phyloP scores from a whole-genome alignment of 2,329 filamentous ascomycete genomes.

The Arthrobotrys entomopaga region DNA sequence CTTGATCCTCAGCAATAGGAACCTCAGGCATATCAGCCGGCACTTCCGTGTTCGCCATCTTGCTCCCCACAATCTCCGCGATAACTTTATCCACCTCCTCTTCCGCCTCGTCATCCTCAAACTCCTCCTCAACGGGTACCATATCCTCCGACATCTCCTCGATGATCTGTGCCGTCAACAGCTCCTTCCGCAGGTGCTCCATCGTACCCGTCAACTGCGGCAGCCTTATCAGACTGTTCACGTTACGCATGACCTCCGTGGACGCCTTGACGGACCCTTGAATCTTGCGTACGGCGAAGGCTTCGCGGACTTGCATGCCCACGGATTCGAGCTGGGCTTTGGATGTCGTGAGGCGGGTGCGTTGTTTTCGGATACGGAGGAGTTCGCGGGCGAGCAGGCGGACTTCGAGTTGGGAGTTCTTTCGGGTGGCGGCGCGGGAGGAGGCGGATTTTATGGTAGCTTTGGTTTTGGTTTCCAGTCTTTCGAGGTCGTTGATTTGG shows the following conservation, averaged over 20 bases:
- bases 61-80: constrained; percentile 87
- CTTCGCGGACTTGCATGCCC: constrained; percentile 97
- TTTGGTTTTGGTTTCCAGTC: constrained; percentile 84
- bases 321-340: constrained; percentile 93
- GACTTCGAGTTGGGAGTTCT: constrained; percentile 80
- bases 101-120: constrained; percentile 78
- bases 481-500: constrained; percentile 81
- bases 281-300: constrained; percentile 94
- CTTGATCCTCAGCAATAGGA: constrained; percentile 63
- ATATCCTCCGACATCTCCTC: constrained; percentile 97
- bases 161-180: constrained; percentile 94
- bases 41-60: constrained; percentile 75
- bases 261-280: constrained; percentile 87
- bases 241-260: constrained; percentile 95
- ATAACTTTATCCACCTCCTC: constrained; percentile 91
- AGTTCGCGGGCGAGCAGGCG: constrained; percentile 90
- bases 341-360: constrained; percentile 78
- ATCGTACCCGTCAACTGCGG: constrained; percentile 90
- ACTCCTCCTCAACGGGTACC: constrained; percentile 76
- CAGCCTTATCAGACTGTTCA: constrained; percentile 83
- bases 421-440: constrained; percentile 70
- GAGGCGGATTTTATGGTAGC: constrained; percentile 84
- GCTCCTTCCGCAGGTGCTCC: constrained; percentile 83
- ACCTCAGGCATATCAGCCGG: constrained; percentile 66
- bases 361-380: constrained; percentile 81